Conservation (phyloP, 148 eudicot species). For the Camellia sinensis region DNA sequence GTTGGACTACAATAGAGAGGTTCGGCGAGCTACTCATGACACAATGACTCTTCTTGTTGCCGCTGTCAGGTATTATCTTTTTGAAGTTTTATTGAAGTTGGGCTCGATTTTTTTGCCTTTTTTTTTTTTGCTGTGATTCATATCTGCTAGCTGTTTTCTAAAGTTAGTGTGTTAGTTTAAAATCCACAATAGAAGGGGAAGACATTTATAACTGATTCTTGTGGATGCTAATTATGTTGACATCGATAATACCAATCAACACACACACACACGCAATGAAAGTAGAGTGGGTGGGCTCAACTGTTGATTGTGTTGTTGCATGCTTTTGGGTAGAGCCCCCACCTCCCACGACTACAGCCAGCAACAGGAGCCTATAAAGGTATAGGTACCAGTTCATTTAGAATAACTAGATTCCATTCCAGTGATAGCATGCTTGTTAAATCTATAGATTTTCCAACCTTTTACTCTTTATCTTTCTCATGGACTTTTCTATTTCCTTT, state of each 20-base stretch:
- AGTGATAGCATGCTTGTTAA: neutral
- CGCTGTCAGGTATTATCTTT: constrained; percentile 55
- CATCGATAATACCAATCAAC: neutral
- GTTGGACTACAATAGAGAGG: constrained; percentile 90
- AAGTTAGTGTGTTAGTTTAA: neutral
- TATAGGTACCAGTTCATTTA: neutral
- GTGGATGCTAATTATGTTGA: neutral
- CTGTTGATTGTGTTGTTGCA: neutral
- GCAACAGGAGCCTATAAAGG: neutral
- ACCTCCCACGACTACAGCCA: neutral
- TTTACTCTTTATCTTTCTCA: neutral
- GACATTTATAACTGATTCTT: neutral
- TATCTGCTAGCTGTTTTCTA: neutral
- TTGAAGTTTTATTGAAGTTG: neutral
- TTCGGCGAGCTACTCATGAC: constrained; percentile 88
- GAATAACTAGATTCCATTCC: neutral
- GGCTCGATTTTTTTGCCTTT: neutral
- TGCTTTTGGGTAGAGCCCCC: neutral
- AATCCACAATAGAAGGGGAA: neutral
- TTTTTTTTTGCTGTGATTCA: neutral
- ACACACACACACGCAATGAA: too few relatives aligned
- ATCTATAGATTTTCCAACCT: neutral
- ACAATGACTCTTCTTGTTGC: constrained; percentile 75
- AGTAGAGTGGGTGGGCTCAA: neutral
- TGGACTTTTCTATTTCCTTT: neutral